phyloP scores from a whole-genome alignment of 139 green algal genomes.

The Diplosphaera chodatii region DNA sequence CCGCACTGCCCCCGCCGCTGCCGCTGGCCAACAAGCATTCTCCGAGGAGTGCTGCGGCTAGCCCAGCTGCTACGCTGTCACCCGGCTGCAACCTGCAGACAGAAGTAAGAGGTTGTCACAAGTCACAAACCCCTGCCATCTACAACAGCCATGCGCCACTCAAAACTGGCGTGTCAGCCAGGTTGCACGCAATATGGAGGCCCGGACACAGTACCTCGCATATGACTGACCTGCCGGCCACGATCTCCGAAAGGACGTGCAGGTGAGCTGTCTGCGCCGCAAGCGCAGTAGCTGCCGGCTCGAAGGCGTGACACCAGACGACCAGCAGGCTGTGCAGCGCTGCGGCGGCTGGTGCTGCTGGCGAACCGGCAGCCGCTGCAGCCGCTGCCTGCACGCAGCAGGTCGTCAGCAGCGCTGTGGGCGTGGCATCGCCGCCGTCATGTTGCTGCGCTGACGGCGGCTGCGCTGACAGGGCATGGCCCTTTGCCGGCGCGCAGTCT shows the following conservation, averaged over 20 bases:
- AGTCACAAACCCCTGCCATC: too few species aligned
- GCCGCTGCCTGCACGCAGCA: neutral
- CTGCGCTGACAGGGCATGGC: neutral
- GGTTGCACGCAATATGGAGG: too few species aligned
- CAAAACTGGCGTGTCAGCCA: too few species aligned
- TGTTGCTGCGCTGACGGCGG: neutral
- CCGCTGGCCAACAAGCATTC: neutral
- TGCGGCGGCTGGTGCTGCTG: too few species aligned
- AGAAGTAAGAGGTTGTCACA: neutral
- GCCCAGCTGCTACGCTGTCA: neutral
- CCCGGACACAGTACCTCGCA: too few species aligned
- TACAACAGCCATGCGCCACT: too few species aligned
- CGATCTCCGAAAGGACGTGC: neutral
- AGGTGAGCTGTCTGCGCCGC: neutral
- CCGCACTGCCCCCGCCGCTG: neutral
- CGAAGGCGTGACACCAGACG: neutral
- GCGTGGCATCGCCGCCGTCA: neutral
- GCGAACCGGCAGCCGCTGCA: neutral
- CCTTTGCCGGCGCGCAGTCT: conserved; percentile 27
- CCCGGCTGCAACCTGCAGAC: neutral
- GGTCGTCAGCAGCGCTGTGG: neutral
- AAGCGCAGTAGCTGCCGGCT: neutral
- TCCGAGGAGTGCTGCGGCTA: neutral
- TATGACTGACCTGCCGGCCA: neutral
- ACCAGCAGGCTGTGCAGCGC: neutral